phyloP scores from a whole-genome alignment of 768 basidiomycete genomes.

The Pisolithus sp. region DNA sequence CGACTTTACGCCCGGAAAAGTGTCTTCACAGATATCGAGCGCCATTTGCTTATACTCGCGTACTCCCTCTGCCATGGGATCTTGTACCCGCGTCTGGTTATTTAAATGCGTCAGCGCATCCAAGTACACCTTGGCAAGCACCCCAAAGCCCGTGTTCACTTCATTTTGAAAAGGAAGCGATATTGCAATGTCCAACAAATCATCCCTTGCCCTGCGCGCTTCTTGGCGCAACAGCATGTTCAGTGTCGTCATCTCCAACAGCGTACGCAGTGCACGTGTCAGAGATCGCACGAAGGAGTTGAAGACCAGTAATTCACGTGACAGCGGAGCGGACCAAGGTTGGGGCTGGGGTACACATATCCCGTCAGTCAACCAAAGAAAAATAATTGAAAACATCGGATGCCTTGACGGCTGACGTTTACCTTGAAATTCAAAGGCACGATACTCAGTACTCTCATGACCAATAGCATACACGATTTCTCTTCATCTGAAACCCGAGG shows the following conservation, averaged over 20 bases:
- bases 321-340: slow-evolving; percentile 93
- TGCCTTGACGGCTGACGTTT: slow-evolving; percentile 19
- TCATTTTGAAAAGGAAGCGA: slow-evolving; percentile 93
- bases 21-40: slow-evolving; percentile 87
- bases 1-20: slow-evolving; percentile 85
- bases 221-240: slow-evolving; percentile 92
- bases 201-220: slow-evolving; percentile 81
- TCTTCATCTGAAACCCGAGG: slow-evolving; percentile 64
- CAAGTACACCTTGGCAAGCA: slow-evolving; percentile 93
- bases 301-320: slow-evolving; percentile 94
- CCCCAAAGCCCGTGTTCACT: slow-evolving; percentile 96
- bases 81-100: slow-evolving; percentile 67
- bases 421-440: slow-evolving; percentile 94
- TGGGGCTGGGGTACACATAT: slow-evolving; percentile 47
- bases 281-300: slow-evolving; percentile 95
- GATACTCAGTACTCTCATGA: slow-evolving; percentile 95
- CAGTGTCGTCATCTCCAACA: slow-evolving; percentile 85
- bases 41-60: slow-evolving; percentile 80
- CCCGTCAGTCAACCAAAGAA: slow-evolving; percentile 9
- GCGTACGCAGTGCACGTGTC: slow-evolving; percentile 81
- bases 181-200: slow-evolving; percentile 85
- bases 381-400: background rate
- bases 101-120: slow-evolving; percentile 89
- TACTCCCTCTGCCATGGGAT: slow-evolving; percentile 73
- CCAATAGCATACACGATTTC: slow-evolving; percentile 88